phyloP scores from a whole-genome alignment of 2,329 filamentous ascomycete genomes.

The Talaromyces pinophilus region DNA sequence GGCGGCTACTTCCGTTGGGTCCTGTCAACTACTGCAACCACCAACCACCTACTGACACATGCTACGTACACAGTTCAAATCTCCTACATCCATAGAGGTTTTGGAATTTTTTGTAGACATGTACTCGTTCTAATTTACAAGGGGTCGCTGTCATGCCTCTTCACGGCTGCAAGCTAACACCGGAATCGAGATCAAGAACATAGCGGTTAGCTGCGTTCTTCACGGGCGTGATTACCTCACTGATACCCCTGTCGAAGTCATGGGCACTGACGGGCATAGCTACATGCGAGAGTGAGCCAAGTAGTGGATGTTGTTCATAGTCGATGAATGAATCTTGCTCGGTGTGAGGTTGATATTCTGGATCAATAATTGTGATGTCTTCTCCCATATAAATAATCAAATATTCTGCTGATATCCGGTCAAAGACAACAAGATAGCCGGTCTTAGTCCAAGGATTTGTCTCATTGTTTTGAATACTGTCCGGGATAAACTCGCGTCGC shows the following conservation, averaged over 20 bases:
- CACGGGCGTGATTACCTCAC: constrained; percentile 7
- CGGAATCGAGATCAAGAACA: constrained; percentile 33
- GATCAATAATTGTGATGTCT: constrained; percentile 28
- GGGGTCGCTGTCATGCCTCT: neutral
- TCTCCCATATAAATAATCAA: constrained; percentile 36
- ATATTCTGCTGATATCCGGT: constrained; percentile 35
- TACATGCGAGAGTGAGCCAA: constrained; percentile 24
- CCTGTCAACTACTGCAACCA: constrained; percentile 5
- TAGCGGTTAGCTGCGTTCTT: constrained; percentile 23
- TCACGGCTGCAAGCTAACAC: constrained; percentile 27
- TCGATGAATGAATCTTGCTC: neutral
- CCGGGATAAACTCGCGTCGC: constrained; percentile 23
- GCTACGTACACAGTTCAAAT: neutral
- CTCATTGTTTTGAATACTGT: neutral
- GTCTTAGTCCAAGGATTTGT: constrained; percentile 33
- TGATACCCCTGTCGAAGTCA: constrained; percentile 19
- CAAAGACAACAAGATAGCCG: constrained; percentile 42
- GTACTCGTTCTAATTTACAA: neutral
- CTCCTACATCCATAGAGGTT: neutral
- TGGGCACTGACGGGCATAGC: constrained; percentile 9
- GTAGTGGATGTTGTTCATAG: constrained; percentile 10
- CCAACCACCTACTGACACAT: neutral
- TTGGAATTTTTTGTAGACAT: neutral
- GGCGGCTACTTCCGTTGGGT: neutral
- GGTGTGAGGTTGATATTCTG: constrained; percentile 25